phyloP scores from a whole-genome alignment of 2,329 filamentous ascomycete species.

The Grosmannia serpens region DNA sequence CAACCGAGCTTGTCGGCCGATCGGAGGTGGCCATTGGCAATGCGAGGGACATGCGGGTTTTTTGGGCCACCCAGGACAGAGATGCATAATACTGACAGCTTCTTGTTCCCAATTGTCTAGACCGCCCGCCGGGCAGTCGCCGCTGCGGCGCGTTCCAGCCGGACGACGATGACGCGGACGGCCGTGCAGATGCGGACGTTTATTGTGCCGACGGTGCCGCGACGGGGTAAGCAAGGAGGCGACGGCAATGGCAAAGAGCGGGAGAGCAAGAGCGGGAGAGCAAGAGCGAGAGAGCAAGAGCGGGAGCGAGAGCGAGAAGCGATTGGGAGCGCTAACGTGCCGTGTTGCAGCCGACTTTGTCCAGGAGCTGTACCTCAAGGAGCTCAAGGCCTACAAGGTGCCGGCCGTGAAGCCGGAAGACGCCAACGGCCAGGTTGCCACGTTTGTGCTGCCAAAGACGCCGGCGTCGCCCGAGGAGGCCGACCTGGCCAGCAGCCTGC shows the following conservation, averaged over 20 bases:
- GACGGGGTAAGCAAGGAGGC: conserved; percentile 41
- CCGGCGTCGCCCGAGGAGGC: conserved; percentile 87
- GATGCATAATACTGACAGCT: not conserved
- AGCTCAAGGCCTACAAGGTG: conserved; percentile 92
- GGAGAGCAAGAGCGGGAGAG: not conserved
- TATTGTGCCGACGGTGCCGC: conserved; percentile 48
- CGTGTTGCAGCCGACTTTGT: conserved; percentile 74
- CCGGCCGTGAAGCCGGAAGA: conserved; percentile 74
- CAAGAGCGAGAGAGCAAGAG: not conserved
- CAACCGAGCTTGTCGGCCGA: conserved; percentile 1
- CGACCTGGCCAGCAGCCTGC: conserved; percentile 81
- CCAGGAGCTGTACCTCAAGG: conserved; percentile 93
- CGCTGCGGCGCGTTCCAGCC: conserved; percentile 22
- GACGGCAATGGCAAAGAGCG: not conserved
- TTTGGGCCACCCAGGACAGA: not conserved
- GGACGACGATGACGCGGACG: conserved; percentile 29
- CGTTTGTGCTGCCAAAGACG: conserved; percentile 68
- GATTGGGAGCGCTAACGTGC: conserved; percentile 18
- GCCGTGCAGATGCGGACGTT: conserved; percentile 24
- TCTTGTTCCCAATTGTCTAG: conserved; percentile 16
- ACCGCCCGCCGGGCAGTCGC: conserved; percentile 39
- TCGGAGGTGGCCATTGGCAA: not conserved
- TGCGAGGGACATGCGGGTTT: not conserved
- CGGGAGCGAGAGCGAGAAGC: not conserved
- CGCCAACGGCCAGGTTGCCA: conserved; percentile 81